Conservation (phyloP, 2,329 filamentous ascomycete genomes). For the Graphilbum sp. region DNA sequence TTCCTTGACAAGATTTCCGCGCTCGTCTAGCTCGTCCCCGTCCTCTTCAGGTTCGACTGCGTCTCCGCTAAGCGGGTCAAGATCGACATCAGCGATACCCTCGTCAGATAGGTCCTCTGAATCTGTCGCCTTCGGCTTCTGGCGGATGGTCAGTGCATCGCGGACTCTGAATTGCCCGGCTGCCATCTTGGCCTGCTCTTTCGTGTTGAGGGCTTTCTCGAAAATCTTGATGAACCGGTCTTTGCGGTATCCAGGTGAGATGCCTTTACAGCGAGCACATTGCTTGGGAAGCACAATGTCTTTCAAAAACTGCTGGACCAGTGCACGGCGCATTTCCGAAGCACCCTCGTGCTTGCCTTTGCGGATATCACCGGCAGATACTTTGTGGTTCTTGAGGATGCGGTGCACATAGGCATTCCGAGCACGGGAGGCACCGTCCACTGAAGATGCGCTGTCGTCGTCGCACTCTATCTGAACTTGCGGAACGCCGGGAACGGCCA, state of each 20-base stretch:
- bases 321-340: constrained; percentile 54
- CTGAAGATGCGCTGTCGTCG: constrained; percentile 39
- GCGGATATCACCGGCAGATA: constrained; percentile 30
- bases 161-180: constrained; percentile 47
- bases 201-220: constrained; percentile 57
- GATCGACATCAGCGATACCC: constrained; percentile 49
- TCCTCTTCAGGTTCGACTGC: constrained; percentile 31
- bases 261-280: constrained; percentile 50
- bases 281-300: constrained; percentile 52
- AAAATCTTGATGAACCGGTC: constrained; percentile 91
- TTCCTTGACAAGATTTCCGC: constrained; percentile 41
- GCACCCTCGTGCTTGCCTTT: constrained; percentile 71
- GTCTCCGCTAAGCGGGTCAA: constrained; percentile 23
- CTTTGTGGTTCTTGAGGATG: constrained; percentile 45
- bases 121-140: constrained; percentile 15
- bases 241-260: constrained; percentile 73
- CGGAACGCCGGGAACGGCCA: constrained; percentile 21
- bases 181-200: constrained; percentile 64
- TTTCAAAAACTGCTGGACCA: constrained; percentile 69
- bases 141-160: constrained; percentile 49
- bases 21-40: constrained; percentile 32
- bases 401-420: constrained; percentile 54
- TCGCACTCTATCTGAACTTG: constrained; percentile 41
- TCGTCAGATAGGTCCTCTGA: constrained; percentile 41
- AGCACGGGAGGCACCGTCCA: constrained; percentile 36